Evolutionary conservation across 2,329 filamentous ascomycete species (phyloP).

Genomic region (Aspergillus proliferans): DNA sequence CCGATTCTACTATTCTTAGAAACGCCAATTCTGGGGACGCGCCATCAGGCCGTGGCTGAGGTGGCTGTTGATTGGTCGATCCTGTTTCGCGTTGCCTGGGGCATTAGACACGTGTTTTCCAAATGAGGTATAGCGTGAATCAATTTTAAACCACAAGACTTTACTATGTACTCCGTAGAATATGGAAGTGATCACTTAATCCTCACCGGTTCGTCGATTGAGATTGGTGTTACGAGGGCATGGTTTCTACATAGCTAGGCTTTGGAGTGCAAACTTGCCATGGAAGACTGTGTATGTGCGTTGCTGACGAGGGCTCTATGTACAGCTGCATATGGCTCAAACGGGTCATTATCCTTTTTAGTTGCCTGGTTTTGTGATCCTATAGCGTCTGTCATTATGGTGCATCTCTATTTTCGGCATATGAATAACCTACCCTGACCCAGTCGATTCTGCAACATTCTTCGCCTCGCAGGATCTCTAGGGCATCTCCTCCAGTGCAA

Average conservation of each 20-base stretch:
- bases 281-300: background rate
- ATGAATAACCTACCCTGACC: slow-evolving; percentile 3
- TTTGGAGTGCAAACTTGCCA: background rate
- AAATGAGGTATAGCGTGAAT: too few relatives aligned
- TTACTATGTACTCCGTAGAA: background rate
- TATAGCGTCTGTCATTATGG: background rate
- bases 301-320: background rate
- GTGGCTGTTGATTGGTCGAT: background rate
- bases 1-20: background rate
- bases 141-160: too few relatives aligned
- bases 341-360: background rate
- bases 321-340: background rate
- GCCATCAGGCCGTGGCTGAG: background rate
- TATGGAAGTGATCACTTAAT: background rate
- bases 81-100: background rate
- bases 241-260: background rate
- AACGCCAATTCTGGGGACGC: background rate
- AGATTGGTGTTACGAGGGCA: background rate
- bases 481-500: too few relatives aligned
- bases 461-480: background rate
- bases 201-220: background rate
- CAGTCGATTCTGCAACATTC: slow-evolving; percentile 2
- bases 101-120: background rate
- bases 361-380: background rate
- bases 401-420: background rate